phyloP scores from a whole-genome alignment of 805 yeast genomes.

The Ogataea trehalophila region DNA sequence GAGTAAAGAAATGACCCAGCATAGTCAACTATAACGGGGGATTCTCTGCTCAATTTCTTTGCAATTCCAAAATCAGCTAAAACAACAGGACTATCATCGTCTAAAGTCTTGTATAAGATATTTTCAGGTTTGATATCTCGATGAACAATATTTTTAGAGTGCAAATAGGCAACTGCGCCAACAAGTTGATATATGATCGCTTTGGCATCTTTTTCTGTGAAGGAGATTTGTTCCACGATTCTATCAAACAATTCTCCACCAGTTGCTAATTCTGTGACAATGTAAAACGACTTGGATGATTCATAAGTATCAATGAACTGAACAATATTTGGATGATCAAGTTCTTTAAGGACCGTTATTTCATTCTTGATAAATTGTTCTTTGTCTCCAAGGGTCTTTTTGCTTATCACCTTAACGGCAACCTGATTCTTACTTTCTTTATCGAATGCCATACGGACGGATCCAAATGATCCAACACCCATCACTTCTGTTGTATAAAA shows the following conservation, averaged over 20 bases:
- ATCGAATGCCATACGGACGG: conserved; percentile 69
- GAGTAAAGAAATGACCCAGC: conserved; percentile 91
- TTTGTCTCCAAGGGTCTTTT: conserved; percentile 72
- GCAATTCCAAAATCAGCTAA: conserved; percentile 97
- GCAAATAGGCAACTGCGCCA: conserved; percentile 76
- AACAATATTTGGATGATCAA: conserved; percentile 82
- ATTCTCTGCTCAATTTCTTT: conserved; percentile 43
- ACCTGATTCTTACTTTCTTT: conserved; percentile 56
- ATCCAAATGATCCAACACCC: conserved; percentile 95
- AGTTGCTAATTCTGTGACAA: conserved; percentile 89
- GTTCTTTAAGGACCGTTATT: conserved; percentile 57
- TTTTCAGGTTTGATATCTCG: conserved; percentile 95
- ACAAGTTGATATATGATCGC: conserved; percentile 67
- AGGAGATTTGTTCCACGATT: conserved; percentile 71
- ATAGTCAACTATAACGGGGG: conserved; percentile 23
- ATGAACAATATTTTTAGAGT: conserved; percentile 75
- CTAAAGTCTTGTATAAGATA: conserved; percentile 61
- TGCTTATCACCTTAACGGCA: conserved; percentile 84
- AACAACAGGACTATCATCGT: conserved; percentile 64
- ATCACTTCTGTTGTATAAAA: conserved; percentile 43
- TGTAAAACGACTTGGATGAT: conserved; percentile 83
- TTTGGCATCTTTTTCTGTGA: conserved; percentile 87
- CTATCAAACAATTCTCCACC: conserved; percentile 96
- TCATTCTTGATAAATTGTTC: conserved; percentile 72
- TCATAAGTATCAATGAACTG: conserved; percentile 91